Evolutionary conservation across 345 rosid genomes (phyloP), one percentile per base, ranked within the genome.

Genomic region (Ricinus communis): DNA sequence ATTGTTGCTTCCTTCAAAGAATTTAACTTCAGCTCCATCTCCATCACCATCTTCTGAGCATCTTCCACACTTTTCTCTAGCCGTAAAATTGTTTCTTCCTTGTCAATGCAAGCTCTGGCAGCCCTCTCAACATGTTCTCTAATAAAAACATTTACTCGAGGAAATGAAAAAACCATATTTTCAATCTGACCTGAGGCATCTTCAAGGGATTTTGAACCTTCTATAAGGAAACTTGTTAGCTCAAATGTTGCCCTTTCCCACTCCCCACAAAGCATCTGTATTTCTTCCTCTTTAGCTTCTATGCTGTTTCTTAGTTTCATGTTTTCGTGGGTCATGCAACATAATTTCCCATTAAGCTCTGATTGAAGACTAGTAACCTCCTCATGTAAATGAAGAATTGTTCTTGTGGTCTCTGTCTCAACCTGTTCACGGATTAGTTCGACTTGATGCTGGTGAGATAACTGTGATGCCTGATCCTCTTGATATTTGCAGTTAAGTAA

Each of bases 191-290:
- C 51, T 36, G 94, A 90, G 65, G 94, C 98, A 81, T 85, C 93
- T 72, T 80, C 83, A 61, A 93, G 90, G 65, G 96, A 93, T 80
- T 86, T 90, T 74, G 96, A 90, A 73, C 98, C 93, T 77, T 90
- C 93, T 28, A 85, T 64, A 51, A 93, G 91, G 81, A 93, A 93
- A 75, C 69, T 86, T 40, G 96, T 91, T 47, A 91, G 85, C 69
- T 93, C 97, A 68, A 90, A 76, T 69, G 86, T 87, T 65, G 90
- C 94, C 82, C 73, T 90, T 84, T 91, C 98, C 98, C 98, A 93
- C 71, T 86, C 91, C 74, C 71, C 73, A 76, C 80, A 66, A 62
- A 84, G 80, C 65, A 73, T 33, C 75, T 62, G 80, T 60, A 81
- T 74, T 66, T 91, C 91, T 67, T 77, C 87, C 74, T 91, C 96